Conservation (phyloP, 495 filamentous ascomycete species). For the Aspergillus haitiensis region DNA sequence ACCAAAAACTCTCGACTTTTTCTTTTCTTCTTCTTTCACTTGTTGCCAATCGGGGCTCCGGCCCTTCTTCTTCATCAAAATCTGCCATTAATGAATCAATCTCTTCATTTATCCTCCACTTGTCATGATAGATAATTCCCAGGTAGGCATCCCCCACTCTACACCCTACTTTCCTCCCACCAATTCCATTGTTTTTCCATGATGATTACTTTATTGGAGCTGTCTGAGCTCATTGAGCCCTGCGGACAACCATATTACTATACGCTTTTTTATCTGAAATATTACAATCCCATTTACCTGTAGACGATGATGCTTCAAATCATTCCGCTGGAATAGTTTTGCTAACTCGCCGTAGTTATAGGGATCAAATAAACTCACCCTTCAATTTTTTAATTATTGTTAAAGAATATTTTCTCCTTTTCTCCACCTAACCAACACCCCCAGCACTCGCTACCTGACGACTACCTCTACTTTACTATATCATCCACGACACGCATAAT, state of each 20-base stretch:
- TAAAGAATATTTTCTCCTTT: slow-evolving; percentile 11
- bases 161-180: slow-evolving; percentile 6
- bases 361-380: slow-evolving; percentile 42
- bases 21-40: slow-evolving; percentile 18
- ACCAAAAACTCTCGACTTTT: slow-evolving; percentile 22
- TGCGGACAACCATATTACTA: slow-evolving; percentile 51
- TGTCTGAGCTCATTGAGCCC: slow-evolving; percentile 71
- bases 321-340: slow-evolving; percentile 25
- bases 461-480: slow-evolving; percentile 18
- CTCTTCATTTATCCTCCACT: slow-evolving; percentile 11
- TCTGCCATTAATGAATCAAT: slow-evolving; percentile 19
- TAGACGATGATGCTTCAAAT: slow-evolving; percentile 4
- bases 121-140: slow-evolving; percentile 37
- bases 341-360: slow-evolving; percentile 33
- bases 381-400: slow-evolving; percentile 39
- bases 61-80: slow-evolving; percentile 28
- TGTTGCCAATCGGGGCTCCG: slow-evolving; percentile 37
- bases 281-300: slow-evolving; percentile 7
- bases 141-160: slow-evolving; percentile 34
- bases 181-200: slow-evolving; percentile 31
- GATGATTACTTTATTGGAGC: slow-evolving; percentile 92
- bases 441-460: not conserved
- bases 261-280: slow-evolving; percentile 48
- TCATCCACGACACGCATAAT: slow-evolving; percentile 4
- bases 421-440: slow-evolving; percentile 7